Evolutionary conservation across 352 stramenopile species (phyloP).

Genomic region (Pythium periplocum): DNA sequence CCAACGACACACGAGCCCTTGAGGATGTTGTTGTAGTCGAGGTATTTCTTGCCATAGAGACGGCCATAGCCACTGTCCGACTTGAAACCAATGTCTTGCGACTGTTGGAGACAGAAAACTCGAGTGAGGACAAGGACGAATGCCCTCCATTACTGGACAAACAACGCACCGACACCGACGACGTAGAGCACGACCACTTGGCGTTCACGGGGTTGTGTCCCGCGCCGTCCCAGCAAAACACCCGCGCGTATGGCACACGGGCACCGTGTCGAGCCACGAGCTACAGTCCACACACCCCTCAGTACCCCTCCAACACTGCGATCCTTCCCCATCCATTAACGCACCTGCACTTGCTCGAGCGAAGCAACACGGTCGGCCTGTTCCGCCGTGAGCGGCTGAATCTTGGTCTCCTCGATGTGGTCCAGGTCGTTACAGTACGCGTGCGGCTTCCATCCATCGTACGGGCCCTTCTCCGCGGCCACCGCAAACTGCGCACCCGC

Average conservation of each 20-base stretch:
- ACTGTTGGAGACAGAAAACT: conserved; percentile 23
- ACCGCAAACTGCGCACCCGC: conserved; percentile 9
- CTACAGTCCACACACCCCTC: conserved; percentile 14
- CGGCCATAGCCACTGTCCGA: conserved; percentile 52
- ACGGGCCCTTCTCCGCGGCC: conserved; percentile 25
- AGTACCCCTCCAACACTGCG: not conserved
- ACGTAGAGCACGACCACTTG: conserved; percentile 68
- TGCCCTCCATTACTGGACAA: not conserved
- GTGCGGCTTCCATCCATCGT: conserved; percentile 74
- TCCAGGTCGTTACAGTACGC: conserved; percentile 77
- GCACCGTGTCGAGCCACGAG: conserved; percentile 75
- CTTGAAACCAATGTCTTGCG: conserved; percentile 61
- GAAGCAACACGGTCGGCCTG: conserved; percentile 56
- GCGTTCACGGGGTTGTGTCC: conserved; percentile 70
- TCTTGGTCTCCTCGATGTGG: conserved; percentile 48
- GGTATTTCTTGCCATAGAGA: conserved; percentile 77
- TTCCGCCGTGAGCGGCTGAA: conserved; percentile 50
- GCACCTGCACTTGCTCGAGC: conserved; percentile 75
- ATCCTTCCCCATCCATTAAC: not conserved
- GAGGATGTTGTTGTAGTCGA: conserved; percentile 72
- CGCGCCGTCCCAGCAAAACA: conserved; percentile 76
- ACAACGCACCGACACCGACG: conserved; percentile 59
- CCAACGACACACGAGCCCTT: conserved; percentile 70
- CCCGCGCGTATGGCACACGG: conserved; percentile 56
- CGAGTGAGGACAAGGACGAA: not conserved